A percentile compares a stretch with the other conserved stretches of the same genome.
phyloP scores from a whole-genome alignment of 1,139 yeast genomes.

The Sugiyamaella grinbergsii region DNA sequence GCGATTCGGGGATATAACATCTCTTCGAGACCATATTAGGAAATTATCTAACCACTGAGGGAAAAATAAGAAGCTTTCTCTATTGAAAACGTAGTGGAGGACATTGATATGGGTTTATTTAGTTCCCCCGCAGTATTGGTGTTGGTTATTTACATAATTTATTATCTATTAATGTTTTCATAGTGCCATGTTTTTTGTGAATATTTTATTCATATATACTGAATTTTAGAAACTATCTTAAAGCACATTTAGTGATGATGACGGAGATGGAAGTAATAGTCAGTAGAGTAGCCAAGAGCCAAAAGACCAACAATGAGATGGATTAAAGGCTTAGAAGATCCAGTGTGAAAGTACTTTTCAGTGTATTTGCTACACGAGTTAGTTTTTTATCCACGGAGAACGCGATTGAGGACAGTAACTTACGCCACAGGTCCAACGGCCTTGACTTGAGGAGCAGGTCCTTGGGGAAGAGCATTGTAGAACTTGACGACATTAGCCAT shows the following conservation, averaged over 20 bases:
- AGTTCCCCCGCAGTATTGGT: too few relatives aligned
- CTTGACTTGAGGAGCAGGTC: conserved; percentile 74
- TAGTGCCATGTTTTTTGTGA: not conserved
- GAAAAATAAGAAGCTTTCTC: not conserved
- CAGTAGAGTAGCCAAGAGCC: conserved; percentile 84
- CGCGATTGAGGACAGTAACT: conserved; percentile 14
- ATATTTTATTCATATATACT: not conserved
- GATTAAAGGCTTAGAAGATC: conserved; percentile 71
- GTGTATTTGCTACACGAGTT: conserved; percentile 48
- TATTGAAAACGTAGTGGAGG: too few relatives aligned
- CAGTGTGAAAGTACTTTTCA: conserved; percentile 70
- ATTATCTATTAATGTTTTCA: not conserved
- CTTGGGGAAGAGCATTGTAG: conserved; percentile 96
- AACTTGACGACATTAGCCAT: conserved; percentile 93
- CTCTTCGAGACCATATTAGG: not conserved
- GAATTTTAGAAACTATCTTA: too few relatives aligned
- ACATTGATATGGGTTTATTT: too few relatives aligned
- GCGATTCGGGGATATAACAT: not conserved
- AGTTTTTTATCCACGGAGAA: not conserved
- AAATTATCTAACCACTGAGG: not conserved
- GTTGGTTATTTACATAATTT: not conserved
- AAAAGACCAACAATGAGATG: conserved; percentile 75
- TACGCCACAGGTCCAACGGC: conserved; percentile 69
- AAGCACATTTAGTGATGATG: conserved; percentile 49
- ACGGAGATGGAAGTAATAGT: conserved; percentile 86